Conservation (phyloP, 768 basidiomycete genomes). For the Termitomyces sp. region DNA sequence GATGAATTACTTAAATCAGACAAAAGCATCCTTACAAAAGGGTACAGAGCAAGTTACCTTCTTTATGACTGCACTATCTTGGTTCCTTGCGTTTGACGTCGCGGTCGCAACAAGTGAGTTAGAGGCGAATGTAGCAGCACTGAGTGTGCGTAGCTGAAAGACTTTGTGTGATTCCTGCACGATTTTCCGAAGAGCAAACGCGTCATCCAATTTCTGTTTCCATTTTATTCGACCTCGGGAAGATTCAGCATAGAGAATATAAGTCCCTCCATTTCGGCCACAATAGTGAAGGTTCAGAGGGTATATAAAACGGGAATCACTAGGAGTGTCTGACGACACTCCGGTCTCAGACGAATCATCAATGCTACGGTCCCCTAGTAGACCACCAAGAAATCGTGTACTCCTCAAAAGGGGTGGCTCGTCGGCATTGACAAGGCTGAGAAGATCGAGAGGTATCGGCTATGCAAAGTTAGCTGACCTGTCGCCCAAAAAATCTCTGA, state of each 20-base stretch:
- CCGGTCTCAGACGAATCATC: constrained; percentile 17
- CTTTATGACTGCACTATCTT: constrained; percentile 64
- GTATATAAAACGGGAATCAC: constrained; percentile 72
- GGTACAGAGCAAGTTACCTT: constrained; percentile 94
- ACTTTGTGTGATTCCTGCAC: constrained; percentile 91
- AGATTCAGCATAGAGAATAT: constrained; percentile 83
- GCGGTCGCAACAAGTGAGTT: constrained; percentile 48
- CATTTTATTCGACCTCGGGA: constrained; percentile 71
- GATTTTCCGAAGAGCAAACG: constrained; percentile 73
- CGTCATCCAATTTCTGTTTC: constrained; percentile 86
- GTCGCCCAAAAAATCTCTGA: background rate
- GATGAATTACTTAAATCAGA: background rate
- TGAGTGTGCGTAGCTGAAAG: constrained; percentile 86
- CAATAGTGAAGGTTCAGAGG: constrained; percentile 62
- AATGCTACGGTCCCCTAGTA: constrained; percentile 31
- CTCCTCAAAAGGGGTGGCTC: constrained; percentile 74
- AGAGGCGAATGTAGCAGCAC: constrained; percentile 78
- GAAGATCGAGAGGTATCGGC: constrained; percentile 90
- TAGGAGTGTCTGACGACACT: constrained; percentile 10
- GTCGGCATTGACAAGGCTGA: constrained; percentile 77
- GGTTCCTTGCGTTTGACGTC: constrained; percentile 45
- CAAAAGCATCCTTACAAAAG: constrained; percentile 51
- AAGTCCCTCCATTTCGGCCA: constrained; percentile 78
- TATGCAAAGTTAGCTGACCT: constrained; percentile 22
- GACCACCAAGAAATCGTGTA: constrained; percentile 61